Base-by-base conservation (phyloP, 2,329 filamentous ascomycete genomes). In the Clonostachys chloroleuca region DNA sequence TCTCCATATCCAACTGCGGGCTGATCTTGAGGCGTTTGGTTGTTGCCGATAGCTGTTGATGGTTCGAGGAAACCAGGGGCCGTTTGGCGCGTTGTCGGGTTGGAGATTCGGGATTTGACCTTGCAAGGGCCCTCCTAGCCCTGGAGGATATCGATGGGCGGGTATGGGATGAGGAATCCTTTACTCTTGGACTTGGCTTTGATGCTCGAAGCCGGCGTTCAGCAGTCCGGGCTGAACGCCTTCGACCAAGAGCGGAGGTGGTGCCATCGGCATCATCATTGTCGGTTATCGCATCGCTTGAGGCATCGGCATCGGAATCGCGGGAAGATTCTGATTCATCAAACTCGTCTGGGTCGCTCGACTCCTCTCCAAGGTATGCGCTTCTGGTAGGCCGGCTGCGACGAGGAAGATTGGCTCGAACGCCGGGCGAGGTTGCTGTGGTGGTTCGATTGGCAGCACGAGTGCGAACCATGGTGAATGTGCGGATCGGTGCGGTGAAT, bases 331-430 rank as follows among this genome's bases (percentile, higher is more conserved):
- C 46, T 3, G 46, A 43, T 13, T 45, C 36, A 6, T 48, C 36
- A 17, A 12, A 39, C 36, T 44, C 37, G 14, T 44, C 17, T 18
- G n/a, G 16, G 17, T 40, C 24, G 44, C 37, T 42, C 12, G 17
- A 16, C 13, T 46, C 46, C 12, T 44, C 40, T 24, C 36, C 45
- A 35, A 46, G 34, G 34, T 47, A 47, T 8, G 43, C 17, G 45
- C 30, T 43, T 17, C 37, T 37, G 33, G 24, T 4, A 30, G 45
- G 46, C 24, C 34, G 24, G 8, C 41, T 30, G 34, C 41, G 41
- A 16, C 46, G 46, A 18, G 41, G 41, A 17, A 44, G 41, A 16
- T 12, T 33, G 10, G 46, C 24, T 18, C 45, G 18, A 12, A 16
- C 24, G 24, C 16, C 14, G 18, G 34, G 12, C 13, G 24, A 10